Base-by-base conservation (phyloP, 2,329 filamentous ascomycete genomes). In the Aspergillus sp. region DNA sequence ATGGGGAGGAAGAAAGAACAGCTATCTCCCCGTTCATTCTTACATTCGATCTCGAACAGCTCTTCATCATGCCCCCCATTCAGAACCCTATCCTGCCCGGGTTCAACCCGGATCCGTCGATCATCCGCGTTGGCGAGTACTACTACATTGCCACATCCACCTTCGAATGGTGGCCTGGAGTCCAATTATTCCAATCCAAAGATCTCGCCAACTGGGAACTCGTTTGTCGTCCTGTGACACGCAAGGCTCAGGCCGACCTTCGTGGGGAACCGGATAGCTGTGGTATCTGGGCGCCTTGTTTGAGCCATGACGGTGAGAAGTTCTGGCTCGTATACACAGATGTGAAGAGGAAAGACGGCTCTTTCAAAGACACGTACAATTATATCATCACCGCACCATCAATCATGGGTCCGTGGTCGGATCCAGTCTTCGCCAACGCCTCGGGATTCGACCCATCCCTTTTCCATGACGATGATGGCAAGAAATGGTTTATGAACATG, bases 261-360 rank as follows among this genome's bases (percentile, higher is more conserved):
- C 54, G 59, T 56, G 47, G 58, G 40, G 47, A 60, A 36, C 58
- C 57, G 13, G 60, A 63, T 7, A 62, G 58, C 43, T 62, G 63
- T 25, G 70, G 70, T 3, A 53, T 71, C 5, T 81, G 74, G 64
- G 79, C 79, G 1, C 70, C 77, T 0, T 78, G 77, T 0, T 58
- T 81, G 0, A 65, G 76, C 5, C 73, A 78, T 23, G 70, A 75
- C 31, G 63, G 77, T 2, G 73, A 71, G 0, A 68, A 58, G 1
- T 79, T 81, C 49, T 80, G 77, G 41, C 23, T 51, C 54, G 71
- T 80, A 16, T 73, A 72, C 3, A 76, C 74, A 0, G 62, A 73
- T 9, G 71, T 76, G 14, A 87, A 86, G 70, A 81, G 84, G 57
- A 86, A 86, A 64, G 84, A 87, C 58, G 84, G 84, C 11, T 81